phyloP scores from a whole-genome alignment of 2,329 filamentous ascomycete genomes.

The Phyllosticta capitalensis region DNA sequence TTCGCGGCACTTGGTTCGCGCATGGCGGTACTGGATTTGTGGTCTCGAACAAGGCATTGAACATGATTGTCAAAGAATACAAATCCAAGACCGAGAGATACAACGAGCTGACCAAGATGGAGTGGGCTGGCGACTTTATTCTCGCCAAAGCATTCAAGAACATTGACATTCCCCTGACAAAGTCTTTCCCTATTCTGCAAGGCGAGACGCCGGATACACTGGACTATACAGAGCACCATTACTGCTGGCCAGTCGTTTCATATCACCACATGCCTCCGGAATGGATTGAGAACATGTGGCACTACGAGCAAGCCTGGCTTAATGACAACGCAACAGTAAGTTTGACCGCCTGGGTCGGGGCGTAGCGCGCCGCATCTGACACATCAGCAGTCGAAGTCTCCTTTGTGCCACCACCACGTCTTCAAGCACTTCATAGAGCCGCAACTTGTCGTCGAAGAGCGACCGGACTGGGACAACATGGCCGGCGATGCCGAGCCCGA shows the following conservation, averaged over 20 bases:
- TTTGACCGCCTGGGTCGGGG: neutral
- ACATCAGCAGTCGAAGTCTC: constrained; percentile 19
- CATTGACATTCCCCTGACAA: constrained; percentile 25
- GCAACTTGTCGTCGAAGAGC: constrained; percentile 17
- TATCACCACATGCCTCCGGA: constrained; percentile 31
- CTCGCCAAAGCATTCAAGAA: constrained; percentile 30
- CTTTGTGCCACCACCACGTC: constrained; percentile 28
- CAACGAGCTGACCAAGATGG: constrained; percentile 26
- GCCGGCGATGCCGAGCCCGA: constrained; percentile 11
- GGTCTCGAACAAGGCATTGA: constrained; percentile 31
- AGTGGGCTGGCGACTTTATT: constrained; percentile 32
- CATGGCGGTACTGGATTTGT: constrained; percentile 36
- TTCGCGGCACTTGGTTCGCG: constrained; percentile 28
- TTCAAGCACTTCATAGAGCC: constrained; percentile 25
- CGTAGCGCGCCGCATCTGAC: constrained; percentile 14
- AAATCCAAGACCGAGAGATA: constrained; percentile 13
- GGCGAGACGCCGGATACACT: constrained; percentile 35
- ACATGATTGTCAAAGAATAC: constrained; percentile 18
- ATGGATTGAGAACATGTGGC: constrained; percentile 29
- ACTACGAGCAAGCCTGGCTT: constrained; percentile 31
- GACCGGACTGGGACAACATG: constrained; percentile 26
- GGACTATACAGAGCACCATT: constrained; percentile 27
- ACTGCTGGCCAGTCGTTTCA: constrained; percentile 36
- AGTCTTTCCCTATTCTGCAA: constrained; percentile 37
- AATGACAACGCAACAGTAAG: neutral